Evolutionary conservation across 352 stramenopile genomes (phyloP).

Genomic region (Phytophthora aleatoria): DNA sequence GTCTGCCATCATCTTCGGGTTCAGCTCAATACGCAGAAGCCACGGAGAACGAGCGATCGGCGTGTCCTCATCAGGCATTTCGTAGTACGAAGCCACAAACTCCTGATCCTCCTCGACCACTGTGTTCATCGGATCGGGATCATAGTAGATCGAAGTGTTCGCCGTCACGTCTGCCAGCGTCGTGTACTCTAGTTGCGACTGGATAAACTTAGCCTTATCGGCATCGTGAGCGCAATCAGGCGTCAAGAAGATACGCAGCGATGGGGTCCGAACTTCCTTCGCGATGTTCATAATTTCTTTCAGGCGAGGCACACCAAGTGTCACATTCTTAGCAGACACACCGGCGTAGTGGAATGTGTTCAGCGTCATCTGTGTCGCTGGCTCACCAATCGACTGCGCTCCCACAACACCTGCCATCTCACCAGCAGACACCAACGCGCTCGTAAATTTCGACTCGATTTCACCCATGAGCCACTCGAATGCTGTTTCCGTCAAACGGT

Average conservation of each 20-base stretch:
- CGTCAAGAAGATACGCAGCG: slow-evolving; percentile 95
- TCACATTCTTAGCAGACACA: slow-evolving; percentile 99
- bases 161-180: slow-evolving; percentile 96
- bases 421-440: slow-evolving; percentile 94
- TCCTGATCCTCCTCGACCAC: slow-evolving; percentile 97
- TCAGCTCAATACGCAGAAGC: slow-evolving; percentile 98
- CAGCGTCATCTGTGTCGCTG: slow-evolving; percentile 99
- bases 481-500: slow-evolving; percentile 95
- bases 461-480: slow-evolving; percentile 96
- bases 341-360: slow-evolving; percentile 99
- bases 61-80: slow-evolving; percentile 97
- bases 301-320: slow-evolving; percentile 97
- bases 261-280: slow-evolving; percentile 97
- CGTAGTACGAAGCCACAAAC: slow-evolving; percentile 98
- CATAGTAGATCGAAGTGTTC: slow-evolving; percentile 99
- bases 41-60: slow-evolving; percentile 95
- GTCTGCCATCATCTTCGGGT: slow-evolving; percentile 97
- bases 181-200: slow-evolving; percentile 97
- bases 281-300: slow-evolving; percentile 99
- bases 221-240: slow-evolving; percentile 88
- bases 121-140: slow-evolving; percentile 97
- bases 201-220: slow-evolving; percentile 90
- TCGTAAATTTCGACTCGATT: slow-evolving; percentile 97
- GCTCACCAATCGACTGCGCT: slow-evolving; percentile 99
- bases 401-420: slow-evolving; percentile 99